Conservation (phyloP, 2,329 filamentous ascomycete genomes). For the Chrysoporthe puriensis region DNA sequence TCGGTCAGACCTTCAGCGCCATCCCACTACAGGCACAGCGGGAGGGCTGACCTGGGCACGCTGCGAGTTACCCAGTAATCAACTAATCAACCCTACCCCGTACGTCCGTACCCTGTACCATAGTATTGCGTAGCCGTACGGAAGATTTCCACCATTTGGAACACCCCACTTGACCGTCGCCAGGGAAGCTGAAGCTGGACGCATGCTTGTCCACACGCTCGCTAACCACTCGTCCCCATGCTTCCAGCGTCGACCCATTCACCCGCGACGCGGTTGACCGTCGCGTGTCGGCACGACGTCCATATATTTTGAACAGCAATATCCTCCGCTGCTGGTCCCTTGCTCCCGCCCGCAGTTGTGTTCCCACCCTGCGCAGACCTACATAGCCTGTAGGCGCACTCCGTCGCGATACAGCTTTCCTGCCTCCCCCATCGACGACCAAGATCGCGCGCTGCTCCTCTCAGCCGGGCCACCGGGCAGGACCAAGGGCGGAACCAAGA, state of each 20-base stretch:
- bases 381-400: not conserved
- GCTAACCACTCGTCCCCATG: not conserved
- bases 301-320: not conserved
- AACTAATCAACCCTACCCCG: too few species aligned
- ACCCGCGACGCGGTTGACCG: slow-evolving; percentile 17
- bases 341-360: too few species aligned
- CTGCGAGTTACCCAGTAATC: too few species aligned
- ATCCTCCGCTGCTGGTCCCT: too few species aligned
- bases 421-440: not conserved
- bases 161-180: slow-evolving; percentile 13
- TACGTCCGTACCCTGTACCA: too few species aligned
- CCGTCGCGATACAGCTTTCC: not conserved
- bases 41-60: too few species aligned
- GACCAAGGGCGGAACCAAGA: not conserved
- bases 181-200: slow-evolving; percentile 23
- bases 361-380: not conserved
- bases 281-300: not conserved
- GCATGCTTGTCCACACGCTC: not conserved
- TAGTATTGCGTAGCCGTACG: too few species aligned
- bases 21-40: too few species aligned
- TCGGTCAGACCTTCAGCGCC: not conserved
- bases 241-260: not conserved
- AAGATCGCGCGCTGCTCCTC: not conserved
- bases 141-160: too few species aligned
- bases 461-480: too few species aligned